phyloP scores from a whole-genome alignment of 257 asterid species.

The Lithospermum erythrorhizon region DNA sequence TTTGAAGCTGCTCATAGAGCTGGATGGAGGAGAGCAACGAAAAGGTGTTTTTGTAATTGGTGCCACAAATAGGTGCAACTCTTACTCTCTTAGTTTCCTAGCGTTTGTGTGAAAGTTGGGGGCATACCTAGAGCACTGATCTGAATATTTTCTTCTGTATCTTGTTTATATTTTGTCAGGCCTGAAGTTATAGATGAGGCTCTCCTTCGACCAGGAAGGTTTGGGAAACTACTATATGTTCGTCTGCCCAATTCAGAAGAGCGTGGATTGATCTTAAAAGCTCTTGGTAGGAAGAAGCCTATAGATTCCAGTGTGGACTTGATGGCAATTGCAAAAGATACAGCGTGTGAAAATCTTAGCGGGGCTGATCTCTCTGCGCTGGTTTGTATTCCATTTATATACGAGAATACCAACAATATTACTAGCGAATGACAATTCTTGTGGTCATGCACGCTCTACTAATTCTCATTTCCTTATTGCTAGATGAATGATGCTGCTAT shows the following conservation, averaged over 20 bases:
- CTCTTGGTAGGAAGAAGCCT: slow-evolving; percentile 58
- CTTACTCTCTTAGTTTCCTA: too few relatives aligned
- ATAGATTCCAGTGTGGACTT: slow-evolving; percentile 53
- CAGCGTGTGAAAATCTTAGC: slow-evolving; percentile 54
- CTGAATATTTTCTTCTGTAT: neutral
- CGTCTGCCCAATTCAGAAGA: slow-evolving; percentile 78
- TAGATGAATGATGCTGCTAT: slow-evolving; percentile 62
- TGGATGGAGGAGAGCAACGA: slow-evolving; percentile 74
- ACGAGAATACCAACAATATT: neutral
- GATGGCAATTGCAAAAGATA: slow-evolving; percentile 48
- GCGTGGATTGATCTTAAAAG: slow-evolving; percentile 68
- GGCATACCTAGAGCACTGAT: neutral
- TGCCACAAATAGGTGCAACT: slow-evolving; percentile 70
- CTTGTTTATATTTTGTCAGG: slow-evolving; percentile 16
- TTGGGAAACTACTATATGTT: slow-evolving; percentile 64
- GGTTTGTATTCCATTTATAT: slow-evolving; percentile 27
- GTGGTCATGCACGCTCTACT: neutral
- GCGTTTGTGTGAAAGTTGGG: neutral
- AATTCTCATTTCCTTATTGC: neutral
- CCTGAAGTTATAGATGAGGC: slow-evolving; percentile 82
- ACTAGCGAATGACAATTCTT: neutral
- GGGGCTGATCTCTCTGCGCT: slow-evolving; percentile 75
- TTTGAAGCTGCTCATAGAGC: slow-evolving; percentile 68
- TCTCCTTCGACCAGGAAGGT: slow-evolving; percentile 72
- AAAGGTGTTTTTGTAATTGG: slow-evolving; percentile 73